A percentile compares a stretch with the other conserved stretches of the same genome.
Conservation (phyloP, 192 early-diverging fungal species). For the Geranomyces michiganensis region DNA sequence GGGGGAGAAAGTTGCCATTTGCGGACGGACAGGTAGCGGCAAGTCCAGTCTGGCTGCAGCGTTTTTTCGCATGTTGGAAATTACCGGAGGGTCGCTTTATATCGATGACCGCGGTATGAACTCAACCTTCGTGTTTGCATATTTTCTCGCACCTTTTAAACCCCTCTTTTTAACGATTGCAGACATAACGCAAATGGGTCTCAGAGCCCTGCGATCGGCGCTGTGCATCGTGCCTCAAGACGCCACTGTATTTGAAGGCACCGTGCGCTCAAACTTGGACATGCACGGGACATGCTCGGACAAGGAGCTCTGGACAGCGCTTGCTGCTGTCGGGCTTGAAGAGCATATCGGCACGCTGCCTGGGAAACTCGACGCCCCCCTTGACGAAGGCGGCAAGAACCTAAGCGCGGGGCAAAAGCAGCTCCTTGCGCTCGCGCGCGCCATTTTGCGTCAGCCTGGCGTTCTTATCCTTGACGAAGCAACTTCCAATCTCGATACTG, state of each 20-base stretch:
- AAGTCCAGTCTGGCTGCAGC: slow-evolving; percentile 68
- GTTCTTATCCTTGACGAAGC: slow-evolving; percentile 59
- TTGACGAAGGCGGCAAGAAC: slow-evolving; percentile 79
- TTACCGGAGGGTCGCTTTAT: slow-evolving; percentile 50
- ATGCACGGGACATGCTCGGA: slow-evolving; percentile 66
- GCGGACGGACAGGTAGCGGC: slow-evolving; percentile 84
- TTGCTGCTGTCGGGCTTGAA: slow-evolving; percentile 63
- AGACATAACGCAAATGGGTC: slow-evolving; percentile 46
- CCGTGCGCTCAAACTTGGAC: slow-evolving; percentile 79
- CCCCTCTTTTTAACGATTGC: background rate
- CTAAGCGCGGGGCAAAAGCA: slow-evolving; percentile 82
- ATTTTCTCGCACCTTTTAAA: too few species aligned
- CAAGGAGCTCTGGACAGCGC: slow-evolving; percentile 65
- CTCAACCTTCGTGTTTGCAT: background rate
- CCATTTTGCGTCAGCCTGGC: slow-evolving; percentile 57
- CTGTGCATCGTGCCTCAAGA: slow-evolving; percentile 73
- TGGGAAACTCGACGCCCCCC: slow-evolving; percentile 67
- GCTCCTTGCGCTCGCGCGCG: slow-evolving; percentile 76
- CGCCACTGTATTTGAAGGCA: slow-evolving; percentile 64
- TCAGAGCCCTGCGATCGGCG: slow-evolving; percentile 36
- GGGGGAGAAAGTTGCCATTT: slow-evolving; percentile 76
- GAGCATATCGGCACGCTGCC: slow-evolving; percentile 12
- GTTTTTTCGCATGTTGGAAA: slow-evolving; percentile 76
- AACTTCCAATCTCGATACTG: slow-evolving; percentile 45
- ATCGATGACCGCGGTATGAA: slow-evolving; percentile 68